These are phyloP conservation scores for Phaeophleospora eucalypticola DNA, from an alignment of 2,329 filamentous ascomycete species.

Conservation along the genomic window DNA sequence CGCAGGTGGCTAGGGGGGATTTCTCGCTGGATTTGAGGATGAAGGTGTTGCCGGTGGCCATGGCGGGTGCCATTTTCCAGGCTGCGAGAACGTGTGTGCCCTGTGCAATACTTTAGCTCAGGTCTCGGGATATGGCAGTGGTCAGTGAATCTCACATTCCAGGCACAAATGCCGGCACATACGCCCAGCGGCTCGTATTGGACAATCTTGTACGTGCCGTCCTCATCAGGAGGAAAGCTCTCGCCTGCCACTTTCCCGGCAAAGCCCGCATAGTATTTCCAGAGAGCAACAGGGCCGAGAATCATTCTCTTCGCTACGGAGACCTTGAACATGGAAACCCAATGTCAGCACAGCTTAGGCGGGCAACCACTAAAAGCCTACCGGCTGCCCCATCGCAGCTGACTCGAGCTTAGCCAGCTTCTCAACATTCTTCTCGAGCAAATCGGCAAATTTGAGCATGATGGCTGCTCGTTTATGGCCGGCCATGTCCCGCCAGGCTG, in stretches of 20 bases:
- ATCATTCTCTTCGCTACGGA: slow-evolving; percentile 33
- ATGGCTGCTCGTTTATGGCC: slow-evolving; percentile 61
- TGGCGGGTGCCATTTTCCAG: slow-evolving; percentile 56
- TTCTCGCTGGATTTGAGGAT: slow-evolving; percentile 61
- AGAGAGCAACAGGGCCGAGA: slow-evolving; percentile 20
- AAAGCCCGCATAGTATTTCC: slow-evolving; percentile 28
- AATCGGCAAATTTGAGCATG: slow-evolving; percentile 59
- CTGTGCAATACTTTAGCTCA: background rate
- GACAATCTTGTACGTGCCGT: slow-evolving; percentile 26
- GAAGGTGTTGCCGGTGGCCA: slow-evolving; percentile 58
- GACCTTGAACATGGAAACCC: slow-evolving; percentile 41
- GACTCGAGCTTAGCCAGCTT: slow-evolving; percentile 60
- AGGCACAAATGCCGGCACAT: slow-evolving; percentile 41
- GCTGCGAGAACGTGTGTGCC: slow-evolving; percentile 37
- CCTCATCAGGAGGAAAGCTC: slow-evolving; percentile 25
- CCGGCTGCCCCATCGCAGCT: slow-evolving; percentile 50
- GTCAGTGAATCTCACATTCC: slow-evolving; percentile 37
- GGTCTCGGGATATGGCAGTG: background rate
- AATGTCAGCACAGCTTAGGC: background rate
- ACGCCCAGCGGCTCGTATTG: slow-evolving; percentile 43
- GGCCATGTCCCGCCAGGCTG: slow-evolving; percentile 61
- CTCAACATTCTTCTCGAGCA: slow-evolving; percentile 36
- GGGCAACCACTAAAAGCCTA: background rate
- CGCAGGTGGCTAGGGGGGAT: slow-evolving; percentile 53
- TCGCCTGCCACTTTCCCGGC: slow-evolving; percentile 28